phyloP scores from a whole-genome alignment of 2,329 filamentous ascomycete species.

The Scytalidium sp. region DNA sequence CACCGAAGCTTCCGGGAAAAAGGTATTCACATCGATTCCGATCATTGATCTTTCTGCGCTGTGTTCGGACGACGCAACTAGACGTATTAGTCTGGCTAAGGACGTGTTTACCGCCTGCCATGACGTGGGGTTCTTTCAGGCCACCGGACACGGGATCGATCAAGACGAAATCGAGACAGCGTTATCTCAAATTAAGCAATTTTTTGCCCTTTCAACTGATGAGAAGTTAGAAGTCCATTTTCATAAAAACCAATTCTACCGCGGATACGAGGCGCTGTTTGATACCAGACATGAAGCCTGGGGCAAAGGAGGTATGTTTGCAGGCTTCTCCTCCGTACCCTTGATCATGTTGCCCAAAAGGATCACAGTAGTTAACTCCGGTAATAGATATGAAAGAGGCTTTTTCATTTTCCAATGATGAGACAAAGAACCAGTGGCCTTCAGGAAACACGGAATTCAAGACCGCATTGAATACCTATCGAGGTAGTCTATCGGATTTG shows the following conservation, averaged over 20 bases:
- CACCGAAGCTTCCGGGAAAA: slow-evolving; percentile 5
- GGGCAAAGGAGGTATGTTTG: slow-evolving; percentile 26
- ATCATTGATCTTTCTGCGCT: slow-evolving; percentile 5
- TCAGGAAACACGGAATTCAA: slow-evolving; percentile 57
- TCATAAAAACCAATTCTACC: slow-evolving; percentile 27
- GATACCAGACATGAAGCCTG: slow-evolving; percentile 9
- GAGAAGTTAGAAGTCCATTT: slow-evolving; percentile 34
- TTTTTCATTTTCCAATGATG: slow-evolving; percentile 18
- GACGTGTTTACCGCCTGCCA: slow-evolving; percentile 5
- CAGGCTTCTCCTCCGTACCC: too few species aligned
- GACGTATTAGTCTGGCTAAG: slow-evolving; percentile 2
- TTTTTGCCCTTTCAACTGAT: slow-evolving; percentile 11
- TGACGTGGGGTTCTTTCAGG: slow-evolving; percentile 37
- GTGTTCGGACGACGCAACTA: neutral
- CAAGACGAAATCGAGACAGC: slow-evolving; percentile 16
- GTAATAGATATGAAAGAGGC: slow-evolving; percentile 42
- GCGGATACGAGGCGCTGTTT: slow-evolving; percentile 41
- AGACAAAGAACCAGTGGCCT: slow-evolving; percentile 90
- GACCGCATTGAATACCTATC: slow-evolving; percentile 40
- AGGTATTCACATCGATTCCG: slow-evolving; percentile 7
- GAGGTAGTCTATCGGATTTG: slow-evolving; percentile 40
- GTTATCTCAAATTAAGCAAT: slow-evolving; percentile 8
- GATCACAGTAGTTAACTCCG: slow-evolving; percentile 21
- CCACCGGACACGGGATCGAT: slow-evolving; percentile 35
- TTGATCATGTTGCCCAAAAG: slow-evolving; percentile 10